These are phyloP conservation scores for Trametes polyzona DNA, from an alignment of 1,284 basidiomycete genomes.

Conservation along the genomic window DNA sequence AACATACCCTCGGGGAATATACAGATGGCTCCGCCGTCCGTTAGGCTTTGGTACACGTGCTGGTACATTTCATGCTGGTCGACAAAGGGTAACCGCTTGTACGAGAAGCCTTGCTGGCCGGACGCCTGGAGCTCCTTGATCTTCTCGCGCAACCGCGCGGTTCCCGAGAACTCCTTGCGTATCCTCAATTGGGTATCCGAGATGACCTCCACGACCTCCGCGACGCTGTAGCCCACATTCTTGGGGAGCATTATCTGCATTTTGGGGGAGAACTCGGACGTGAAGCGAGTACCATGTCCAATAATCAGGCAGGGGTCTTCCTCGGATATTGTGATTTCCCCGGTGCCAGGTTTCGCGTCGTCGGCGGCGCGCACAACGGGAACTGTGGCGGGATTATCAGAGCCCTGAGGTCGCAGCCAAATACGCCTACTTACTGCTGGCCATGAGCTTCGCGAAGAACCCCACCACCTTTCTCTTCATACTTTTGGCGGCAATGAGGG, in stretches of 20 bases:
- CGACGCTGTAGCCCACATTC: conserved; percentile 75
- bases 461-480: conserved; percentile 86
- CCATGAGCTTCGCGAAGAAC: conserved; percentile 84
- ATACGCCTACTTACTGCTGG: conserved; percentile 78
- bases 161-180: conserved; percentile 90
- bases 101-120: conserved; percentile 66
- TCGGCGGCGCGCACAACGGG: conserved; percentile 95
- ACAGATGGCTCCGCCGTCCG: conserved; percentile 88
- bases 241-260: conserved; percentile 93
- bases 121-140: conserved; percentile 56
- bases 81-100: conserved; percentile 83
- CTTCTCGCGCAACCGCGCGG: conserved; percentile 71
- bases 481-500: conserved; percentile 93
- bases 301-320: conserved; percentile 81
- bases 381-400: conserved; percentile 55
- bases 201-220: conserved; percentile 88
- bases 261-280: conserved; percentile 74
- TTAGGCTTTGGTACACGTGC: conserved; percentile 89
- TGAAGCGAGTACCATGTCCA: conserved; percentile 84
- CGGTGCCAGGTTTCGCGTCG: conserved; percentile 79
- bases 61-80: conserved; percentile 96
- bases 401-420: conserved; percentile 7
- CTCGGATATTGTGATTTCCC: conserved; percentile 73
- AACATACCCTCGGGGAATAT: conserved; percentile 92
- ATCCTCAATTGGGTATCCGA: conserved; percentile 87